These are phyloP conservation scores for Papilionanthe hybrid DNA, from an alignment of 116 monocot genomes.

Conservation along the genomic window DNA sequence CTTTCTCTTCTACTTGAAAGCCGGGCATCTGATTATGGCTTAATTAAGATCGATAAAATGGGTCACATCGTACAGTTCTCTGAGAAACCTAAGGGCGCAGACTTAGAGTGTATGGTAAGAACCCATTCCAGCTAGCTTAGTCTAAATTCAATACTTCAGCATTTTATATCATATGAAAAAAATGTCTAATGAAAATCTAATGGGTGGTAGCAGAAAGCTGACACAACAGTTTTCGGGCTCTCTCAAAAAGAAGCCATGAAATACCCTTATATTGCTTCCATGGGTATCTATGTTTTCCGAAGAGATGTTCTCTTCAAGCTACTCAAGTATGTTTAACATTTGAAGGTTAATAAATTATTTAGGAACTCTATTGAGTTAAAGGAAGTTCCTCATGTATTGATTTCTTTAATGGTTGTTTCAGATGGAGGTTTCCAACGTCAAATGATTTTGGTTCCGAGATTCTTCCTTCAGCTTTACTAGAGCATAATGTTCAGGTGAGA, in stretches of 20 bases:
- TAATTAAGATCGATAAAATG: conserved; percentile 72
- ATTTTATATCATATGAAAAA: neutral
- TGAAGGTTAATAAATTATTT: neutral
- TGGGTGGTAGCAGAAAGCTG: conserved; percentile 50
- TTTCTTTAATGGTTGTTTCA: conserved; percentile 14
- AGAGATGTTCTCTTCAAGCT: conserved; percentile 76
- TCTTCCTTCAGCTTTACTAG: conserved; percentile 74
- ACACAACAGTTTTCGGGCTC: conserved; percentile 53
- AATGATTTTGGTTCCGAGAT: conserved; percentile 98
- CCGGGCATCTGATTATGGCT: conserved; percentile 86
- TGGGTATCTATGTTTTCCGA: conserved; percentile 90
- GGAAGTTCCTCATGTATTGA: neutral
- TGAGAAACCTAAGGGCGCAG: conserved; percentile 79
- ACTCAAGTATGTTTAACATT: conserved; percentile 44
- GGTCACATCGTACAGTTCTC: conserved; percentile 71
- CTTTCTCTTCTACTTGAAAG: conserved; percentile 18
- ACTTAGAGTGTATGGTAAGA: conserved; percentile 77
- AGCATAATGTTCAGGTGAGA: conserved; percentile 76
- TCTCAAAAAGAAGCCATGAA: conserved; percentile 52
- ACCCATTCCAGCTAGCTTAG: neutral
- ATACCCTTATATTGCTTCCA: conserved; percentile 86
- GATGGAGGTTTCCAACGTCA: conserved; percentile 75
- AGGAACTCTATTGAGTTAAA: neutral
- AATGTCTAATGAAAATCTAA: neutral
- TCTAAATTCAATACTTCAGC: neutral